Base-by-base conservation (phyloP, 129 eudicot species). In the Deinandra increscens region DNA sequence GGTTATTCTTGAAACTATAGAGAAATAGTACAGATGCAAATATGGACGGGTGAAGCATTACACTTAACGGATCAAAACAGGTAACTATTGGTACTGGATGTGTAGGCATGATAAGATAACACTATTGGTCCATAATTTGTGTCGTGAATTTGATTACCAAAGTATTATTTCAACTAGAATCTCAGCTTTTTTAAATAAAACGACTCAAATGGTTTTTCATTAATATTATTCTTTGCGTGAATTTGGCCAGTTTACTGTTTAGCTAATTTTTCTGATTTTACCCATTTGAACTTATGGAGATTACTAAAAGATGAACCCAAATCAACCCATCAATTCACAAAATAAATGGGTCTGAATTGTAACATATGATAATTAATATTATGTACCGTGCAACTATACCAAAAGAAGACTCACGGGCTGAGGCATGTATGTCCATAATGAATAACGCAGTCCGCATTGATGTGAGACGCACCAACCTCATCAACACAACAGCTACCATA, bases 401-500 rank as follows among this genome's bases (percentile, higher is more conserved):
- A 79, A 60, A 58, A 41, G n/a, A 62, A 44, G 51, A 62, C 56
- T 94, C 75, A 94, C 99, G 84, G 91, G 83, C 99, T 94, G 70
- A 94, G 84, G 83, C 97, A 94, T 1, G 99, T 86, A 73, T 84
- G 98, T 15, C 98, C 97, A 73, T 85, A 94, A 82, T 94, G 99
- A 79, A 90, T 61, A 66, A 93, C 98, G 46, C 96, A 86, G n/a
- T 93, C 87, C 2, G 98, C 98, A 81, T 78, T 85, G 38, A 85
- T 86, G 73, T 94, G 99, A 50, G 93, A 80, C 5, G 98, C 98
- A 53, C 91, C 97, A 29, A 89, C 97, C 71, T 94, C 99, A 70
- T 94, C 99, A 54, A 90, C 94, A 53, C 99, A 94, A 74, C 99
- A 94, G 69, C 96, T 94, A 11, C 99, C 97, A 26, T 87, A 94